Evolutionary conservation across 768 basidiomycete genomes (phyloP), one percentile per base, ranked within the genome.

Genomic region (Tremella mesenterica): DNA sequence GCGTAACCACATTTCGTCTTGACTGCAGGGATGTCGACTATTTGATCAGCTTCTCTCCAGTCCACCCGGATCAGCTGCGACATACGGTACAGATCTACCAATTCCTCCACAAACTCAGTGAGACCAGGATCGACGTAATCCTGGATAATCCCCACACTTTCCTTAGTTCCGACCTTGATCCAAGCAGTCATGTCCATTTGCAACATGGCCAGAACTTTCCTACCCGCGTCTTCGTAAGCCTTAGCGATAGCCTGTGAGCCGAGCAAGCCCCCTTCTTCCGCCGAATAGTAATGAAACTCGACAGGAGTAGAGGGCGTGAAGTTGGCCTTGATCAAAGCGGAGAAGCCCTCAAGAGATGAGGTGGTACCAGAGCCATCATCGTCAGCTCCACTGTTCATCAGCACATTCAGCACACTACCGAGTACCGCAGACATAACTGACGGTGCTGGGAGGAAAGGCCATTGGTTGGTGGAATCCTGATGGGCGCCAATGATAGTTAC

Each of bases 1-100:
- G 88, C 89, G 67, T 95, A 93, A 30, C 72, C 88, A 75, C 91
- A 93, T 77, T 85, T 79, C 52, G 91, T 95, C 77, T 87, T 82
- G 25, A 81, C 84, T 63, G 81, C 88, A 25, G 90, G 89, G 59
- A 93, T 89, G 67, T 82, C 79, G 50, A 92, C 66, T 69, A 44
- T 16, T 20, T 31, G 14, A 29, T 50, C 48, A 56, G 47, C 47
- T 16, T 25, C 18, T n/a, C 23, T 3, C 14, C 25, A 23, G 30
- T 25, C 2, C 30, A 23, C 33, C n/a, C n/a, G n/a, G n/a, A n/a
- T n/a, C n/a, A n/a, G n/a, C n/a, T 20, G 8, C 53, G 36, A 63
- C 69, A 58, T 50, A 64, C 73, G 80, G 71, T 95, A 95, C 53
- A 75, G 63, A 28, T 85, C 80, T 13, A 93, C 81, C 26, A 92